A percentile compares a stretch with the other conserved stretches of the same genome.
phyloP scores from a whole-genome alignment of 2,329 filamentous ascomycete genomes.

The Beauveria rudraprayagi region DNA sequence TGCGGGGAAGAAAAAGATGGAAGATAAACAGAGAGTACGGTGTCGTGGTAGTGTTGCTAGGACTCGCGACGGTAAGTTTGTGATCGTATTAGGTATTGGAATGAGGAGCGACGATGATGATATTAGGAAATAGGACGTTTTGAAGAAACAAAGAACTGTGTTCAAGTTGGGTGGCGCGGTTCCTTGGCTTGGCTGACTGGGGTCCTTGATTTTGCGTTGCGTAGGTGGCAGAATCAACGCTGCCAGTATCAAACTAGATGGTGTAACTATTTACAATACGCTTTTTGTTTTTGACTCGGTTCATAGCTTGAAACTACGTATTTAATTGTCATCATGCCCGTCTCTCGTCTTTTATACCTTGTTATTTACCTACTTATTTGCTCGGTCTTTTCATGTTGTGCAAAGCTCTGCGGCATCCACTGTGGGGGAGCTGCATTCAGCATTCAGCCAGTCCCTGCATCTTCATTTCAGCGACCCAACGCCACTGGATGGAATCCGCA shows the following conservation, averaged over 20 bases:
- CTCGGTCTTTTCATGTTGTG: background rate
- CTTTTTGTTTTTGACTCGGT: background rate
- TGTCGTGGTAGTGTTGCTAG: background rate
- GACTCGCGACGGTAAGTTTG: background rate
- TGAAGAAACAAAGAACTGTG: background rate
- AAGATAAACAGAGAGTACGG: background rate
- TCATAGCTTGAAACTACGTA: no score
- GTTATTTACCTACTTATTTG: background rate
- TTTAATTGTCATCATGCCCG: background rate
- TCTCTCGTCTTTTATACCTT: background rate
- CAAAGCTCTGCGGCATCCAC: background rate
- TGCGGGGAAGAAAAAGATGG: background rate
- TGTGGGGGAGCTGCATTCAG: background rate
- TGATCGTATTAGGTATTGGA: background rate
- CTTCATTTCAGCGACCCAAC: background rate
- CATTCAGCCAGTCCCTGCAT: background rate
- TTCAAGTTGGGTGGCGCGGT: background rate
- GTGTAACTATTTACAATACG: no score
- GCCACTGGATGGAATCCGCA: background rate
- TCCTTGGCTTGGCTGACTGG: constrained; percentile 1
- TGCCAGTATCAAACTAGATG: background rate
- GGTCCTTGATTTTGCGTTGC: background rate
- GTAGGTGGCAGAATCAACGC: background rate
- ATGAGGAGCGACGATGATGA: background rate
- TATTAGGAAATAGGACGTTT: background rate